Evolutionary conservation across 1,139 yeast genomes (phyloP).

Genomic region (Taphrina deformans): DNA sequence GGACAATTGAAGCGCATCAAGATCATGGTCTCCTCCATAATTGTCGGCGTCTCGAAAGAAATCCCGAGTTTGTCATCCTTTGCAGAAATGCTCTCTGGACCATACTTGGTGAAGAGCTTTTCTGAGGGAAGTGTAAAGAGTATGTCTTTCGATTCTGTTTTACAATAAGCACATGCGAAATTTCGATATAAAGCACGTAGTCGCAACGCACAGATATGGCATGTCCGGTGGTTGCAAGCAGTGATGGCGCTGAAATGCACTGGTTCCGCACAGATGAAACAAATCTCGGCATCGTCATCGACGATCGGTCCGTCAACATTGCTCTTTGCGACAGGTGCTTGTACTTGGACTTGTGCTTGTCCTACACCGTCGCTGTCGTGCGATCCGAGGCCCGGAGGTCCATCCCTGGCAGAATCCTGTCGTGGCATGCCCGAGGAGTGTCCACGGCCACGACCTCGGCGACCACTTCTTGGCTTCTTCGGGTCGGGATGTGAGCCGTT

Average conservation of each 20-base stretch:
- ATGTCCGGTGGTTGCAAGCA: conserved; percentile 81
- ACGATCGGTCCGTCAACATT: conserved; percentile 41
- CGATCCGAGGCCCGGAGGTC: not conserved
- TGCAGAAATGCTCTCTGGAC: conserved; percentile 45
- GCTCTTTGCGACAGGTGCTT: not conserved
- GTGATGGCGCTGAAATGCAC: conserved; percentile 65
- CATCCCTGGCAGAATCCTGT: not conserved
- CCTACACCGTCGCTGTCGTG: not conserved
- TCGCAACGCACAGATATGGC: conserved; percentile 79
- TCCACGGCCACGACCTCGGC: conserved; percentile 19
- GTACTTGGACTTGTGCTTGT: not conserved
- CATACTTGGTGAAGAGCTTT: conserved; percentile 50
- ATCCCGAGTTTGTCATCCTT: conserved; percentile 44
- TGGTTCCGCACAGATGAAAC: conserved; percentile 82
- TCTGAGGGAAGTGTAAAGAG: conserved; percentile 59
- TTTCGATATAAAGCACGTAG: conserved; percentile 78
- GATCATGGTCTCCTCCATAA: conserved; percentile 51
- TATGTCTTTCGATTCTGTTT: conserved; percentile 59
- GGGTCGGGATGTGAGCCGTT: not conserved
- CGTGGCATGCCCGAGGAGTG: not conserved
- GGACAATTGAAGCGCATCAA: conserved; percentile 64
- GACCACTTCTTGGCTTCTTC: not conserved
- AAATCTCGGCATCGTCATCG: conserved; percentile 51
- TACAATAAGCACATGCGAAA: conserved; percentile 74
- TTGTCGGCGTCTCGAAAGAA: conserved; percentile 43